Base-by-base conservation (phyloP, 345 rosid species). In the Eutrema yunnanense region DNA sequence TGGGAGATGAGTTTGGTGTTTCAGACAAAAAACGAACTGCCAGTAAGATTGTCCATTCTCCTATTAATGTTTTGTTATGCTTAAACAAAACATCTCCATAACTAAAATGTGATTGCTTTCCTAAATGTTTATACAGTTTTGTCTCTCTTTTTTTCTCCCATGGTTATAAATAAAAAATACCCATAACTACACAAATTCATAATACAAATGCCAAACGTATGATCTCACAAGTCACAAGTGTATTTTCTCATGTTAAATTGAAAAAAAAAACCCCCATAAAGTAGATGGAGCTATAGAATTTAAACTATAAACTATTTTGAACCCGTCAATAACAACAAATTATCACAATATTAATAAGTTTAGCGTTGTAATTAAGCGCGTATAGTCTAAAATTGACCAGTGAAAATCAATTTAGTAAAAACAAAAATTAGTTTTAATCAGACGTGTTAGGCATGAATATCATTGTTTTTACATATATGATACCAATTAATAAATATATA, bases 21-120 rank as follows among this genome's bases (percentile, higher is more conserved):
- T 76, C 67, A 49, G 80, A 77, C 80, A 71, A 65, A 58, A 77
- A 77, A 71, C 80, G 51, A 77, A 71, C 72, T 71, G 72, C 62
- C 61, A 64, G 80, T 77, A 34, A 77, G 76, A 71, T 71, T 77
- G 68, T 77, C 76, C 62, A 77, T 71, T 77, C 43, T 77, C 62
- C 62, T 65, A 70, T 56, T 70, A 69, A 71, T 77, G 76, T 77
- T 65, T 71, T 77, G 80, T 65, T 71, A 58, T 57, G 40, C 72
- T 52, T 65, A 58, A 65, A 58, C 63, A 43, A 77, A 44, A 77
- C 77, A 71, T 65, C 68, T 51, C 48, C 76, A 50, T 77, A 37
- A 50, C 71, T 70, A 40, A 64, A 63, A 76, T 76, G 61, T 70
- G 75, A 47, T 63, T 71, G 38, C 41, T 53, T 68, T 75, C 44